Percentiles rank a stretch among this genome's conserved stretches.
Evolutionary conservation across 768 basidiomycete species (phyloP).

Genomic region (Cyathus striatus): DNA sequence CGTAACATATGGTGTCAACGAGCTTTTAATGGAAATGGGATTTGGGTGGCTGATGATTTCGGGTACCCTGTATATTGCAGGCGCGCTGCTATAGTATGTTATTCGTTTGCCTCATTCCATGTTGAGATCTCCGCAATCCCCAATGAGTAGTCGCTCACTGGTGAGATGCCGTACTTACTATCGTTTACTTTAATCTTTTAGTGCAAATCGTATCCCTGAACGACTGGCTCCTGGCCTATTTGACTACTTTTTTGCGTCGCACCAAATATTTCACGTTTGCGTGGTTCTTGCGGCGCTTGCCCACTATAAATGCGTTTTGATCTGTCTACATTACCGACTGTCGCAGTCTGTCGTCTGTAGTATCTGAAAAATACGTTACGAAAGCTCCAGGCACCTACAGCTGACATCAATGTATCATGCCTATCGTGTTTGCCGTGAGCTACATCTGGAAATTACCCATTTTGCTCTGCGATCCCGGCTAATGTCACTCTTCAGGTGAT

Average conservation of each 20-base stretch:
- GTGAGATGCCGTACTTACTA: constrained; percentile 6
- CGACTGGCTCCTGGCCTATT: constrained; percentile 69
- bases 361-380: constrained; percentile 5
- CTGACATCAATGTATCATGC: not conserved
- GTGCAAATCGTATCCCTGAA: constrained; percentile 83
- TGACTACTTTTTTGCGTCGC: constrained; percentile 75
- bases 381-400: not conserved
- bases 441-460: too few species aligned
- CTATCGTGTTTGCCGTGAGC: too few species aligned
- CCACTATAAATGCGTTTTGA: constrained; percentile 56
- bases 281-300: constrained; percentile 70
- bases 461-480: too few species aligned
- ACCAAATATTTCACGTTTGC: constrained; percentile 86
- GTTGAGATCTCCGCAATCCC: constrained; percentile 11
- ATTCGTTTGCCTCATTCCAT: constrained; percentile 8
- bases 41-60: constrained; percentile 65
- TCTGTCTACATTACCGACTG: constrained; percentile 59
- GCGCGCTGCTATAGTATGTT: constrained; percentile 80
- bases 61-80: constrained; percentile 71
- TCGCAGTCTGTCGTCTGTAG: constrained; percentile 21
- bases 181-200: constrained; percentile 39
- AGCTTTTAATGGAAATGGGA: constrained; percentile 58
- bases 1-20: constrained; percentile 49
- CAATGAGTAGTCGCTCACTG: too few species aligned
- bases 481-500: too few species aligned